Evolutionary conservation across 805 yeast species (phyloP), one percentile per base, ranked within the genome.

Genomic region (Torulaspora indica): DNA sequence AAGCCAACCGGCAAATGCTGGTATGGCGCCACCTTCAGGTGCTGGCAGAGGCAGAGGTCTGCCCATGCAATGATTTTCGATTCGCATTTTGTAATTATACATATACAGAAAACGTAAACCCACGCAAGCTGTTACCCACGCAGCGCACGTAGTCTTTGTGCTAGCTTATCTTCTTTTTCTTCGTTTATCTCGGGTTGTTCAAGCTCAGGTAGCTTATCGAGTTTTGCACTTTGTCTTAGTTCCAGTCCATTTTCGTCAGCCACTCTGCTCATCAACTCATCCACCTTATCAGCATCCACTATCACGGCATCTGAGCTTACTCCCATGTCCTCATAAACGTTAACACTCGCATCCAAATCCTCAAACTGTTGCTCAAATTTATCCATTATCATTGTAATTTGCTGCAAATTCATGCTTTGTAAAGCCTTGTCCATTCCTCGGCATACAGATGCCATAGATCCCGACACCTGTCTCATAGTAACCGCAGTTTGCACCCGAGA

Each of bases 161-260:
- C 90, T 39, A 93, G 74, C 50, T 73, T 76, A 57, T 91, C 96
- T 66, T 91, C 98, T 52, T 84, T 83, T 53, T 85, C 95, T 42
- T 77, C 85, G 27, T 74, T 66, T 23, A 74, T 73, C 3, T 54
- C 54, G 12, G 74, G 55, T 5, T 73, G 68, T 9, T 73, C 75
- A 12, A 88, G 79, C 49, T 79, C 85, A 36, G 78, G 77, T 5
- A 71, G 64, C 3, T 64, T 56, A 24, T 71, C 72, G 22, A 70
- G 66, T 12, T 70, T 74, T 50, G 95, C 78, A 40, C 87, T 83
- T 56, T 90, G 97, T 56, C 82, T 82, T 71, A 90, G 73, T 62
- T 93, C 98, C 34, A 93, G 72, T 2, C 98, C 99, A 0, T 96
- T 97, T 62, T 91, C 98, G 62, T 91, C 98, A 0, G 98, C 98